Evolutionary conservation across 2,329 filamentous ascomycete species (phyloP), one percentile per base, ranked within the genome.

Genomic region (Alternaria sp.): DNA sequence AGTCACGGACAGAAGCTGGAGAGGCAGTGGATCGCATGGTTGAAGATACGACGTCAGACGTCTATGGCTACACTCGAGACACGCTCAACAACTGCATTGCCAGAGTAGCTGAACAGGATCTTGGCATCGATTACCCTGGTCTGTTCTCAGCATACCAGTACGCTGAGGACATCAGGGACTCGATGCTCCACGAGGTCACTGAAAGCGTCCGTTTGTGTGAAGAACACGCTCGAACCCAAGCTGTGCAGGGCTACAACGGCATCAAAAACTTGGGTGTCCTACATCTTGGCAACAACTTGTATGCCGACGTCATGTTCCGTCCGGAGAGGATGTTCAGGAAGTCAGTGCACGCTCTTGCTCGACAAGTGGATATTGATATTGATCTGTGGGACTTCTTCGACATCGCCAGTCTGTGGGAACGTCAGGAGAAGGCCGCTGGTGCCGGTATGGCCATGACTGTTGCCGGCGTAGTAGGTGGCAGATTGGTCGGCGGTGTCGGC

Each of bases 321-420:
- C 89, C 93, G 2, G 93, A 97, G 70, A 88, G 94, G 75, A 98
- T 99, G 95, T 99, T 98, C 84, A 89, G 89, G 61, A 89, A 92
- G 63, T 91, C 91, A 73, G 87, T 89, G 61, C 92, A 99, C 77
- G 87, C 89, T 2, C 82, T 97, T 41, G 93, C 92, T 6, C 89
- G 93, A 65, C 90, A 97, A 74, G 89, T 98, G 16, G 89, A 97
- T 62, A 89, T 97, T 20, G 89, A 95, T 55, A 92, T 95, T 4
- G 94, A 99, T 74, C 71, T 97, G 0, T 91, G 86, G 86, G 95
- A 99, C 81, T 98, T 99, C 83, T 92, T 99, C 72, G 95, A 99
- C 78, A 85, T 93, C 78, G 85, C 89, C 18, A 91, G 89, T 11
- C 81, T 98, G 6, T 86, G 97, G 82, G 93, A 97, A 74, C 87